Evolutionary conservation across 805 yeast genomes (phyloP).

Genomic region (Yarrowia sp.): DNA sequence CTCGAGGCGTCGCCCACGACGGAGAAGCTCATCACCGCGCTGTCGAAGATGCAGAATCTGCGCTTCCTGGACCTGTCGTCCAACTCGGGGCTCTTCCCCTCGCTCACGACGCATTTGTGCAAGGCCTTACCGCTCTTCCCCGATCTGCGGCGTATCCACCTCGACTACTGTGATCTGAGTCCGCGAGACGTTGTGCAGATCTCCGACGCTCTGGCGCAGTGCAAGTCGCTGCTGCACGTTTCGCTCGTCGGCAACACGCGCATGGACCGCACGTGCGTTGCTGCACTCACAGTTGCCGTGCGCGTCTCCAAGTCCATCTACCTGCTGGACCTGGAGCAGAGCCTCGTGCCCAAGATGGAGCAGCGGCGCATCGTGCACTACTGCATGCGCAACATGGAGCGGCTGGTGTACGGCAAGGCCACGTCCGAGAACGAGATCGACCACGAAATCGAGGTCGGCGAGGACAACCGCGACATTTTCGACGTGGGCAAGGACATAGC

Average conservation of each 20-base stretch:
- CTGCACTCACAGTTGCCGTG: constrained; percentile 68
- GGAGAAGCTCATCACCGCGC: constrained; percentile 46
- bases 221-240: constrained; percentile 63
- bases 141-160: constrained; percentile 60
- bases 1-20: constrained; percentile 44
- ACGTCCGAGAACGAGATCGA: constrained; percentile 22
- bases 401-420: constrained; percentile 28
- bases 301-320: constrained; percentile 62
- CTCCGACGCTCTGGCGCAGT: constrained; percentile 67
- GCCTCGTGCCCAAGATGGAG: constrained; percentile 56
- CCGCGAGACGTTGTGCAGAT: constrained; percentile 56
- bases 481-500: constrained; percentile 32
- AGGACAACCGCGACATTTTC: constrained; percentile 42
- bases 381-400: constrained; percentile 69
- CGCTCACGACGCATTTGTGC: constrained; percentile 54
- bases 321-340: constrained; percentile 65
- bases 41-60: constrained; percentile 51
- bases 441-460: constrained; percentile 41
- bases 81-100: constrained; percentile 65
- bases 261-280: constrained; percentile 58
- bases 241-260: constrained; percentile 62
- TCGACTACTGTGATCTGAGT: constrained; percentile 65
- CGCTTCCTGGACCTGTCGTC: constrained; percentile 74
- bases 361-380: constrained; percentile 73
- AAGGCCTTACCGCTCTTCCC: constrained; percentile 68